A percentile compares a stretch with the other conserved stretches of the same genome.
Conservation (phyloP, 768 basidiomycete species). For the Rubroboletus pulcherrimus region DNA sequence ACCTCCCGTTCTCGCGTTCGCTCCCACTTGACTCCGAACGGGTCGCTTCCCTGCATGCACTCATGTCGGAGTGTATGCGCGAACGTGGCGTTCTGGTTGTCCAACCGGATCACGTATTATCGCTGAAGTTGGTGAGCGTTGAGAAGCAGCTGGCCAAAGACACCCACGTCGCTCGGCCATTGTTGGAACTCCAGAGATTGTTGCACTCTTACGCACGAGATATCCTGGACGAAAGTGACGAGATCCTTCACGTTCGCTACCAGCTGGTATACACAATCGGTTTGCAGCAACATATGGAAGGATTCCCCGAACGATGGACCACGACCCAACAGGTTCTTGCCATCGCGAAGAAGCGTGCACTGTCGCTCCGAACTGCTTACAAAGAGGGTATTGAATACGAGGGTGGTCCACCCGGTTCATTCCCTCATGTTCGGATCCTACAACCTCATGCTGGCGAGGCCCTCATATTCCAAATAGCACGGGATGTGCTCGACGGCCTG, state of each 20-base stretch:
- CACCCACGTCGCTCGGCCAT: neutral
- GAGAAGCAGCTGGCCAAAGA: slow-evolving; percentile 27
- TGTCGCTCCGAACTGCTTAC: neutral
- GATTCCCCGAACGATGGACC: slow-evolving; percentile 32
- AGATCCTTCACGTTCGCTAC: slow-evolving; percentile 28
- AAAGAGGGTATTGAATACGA: neutral
- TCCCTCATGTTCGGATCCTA: slow-evolving; percentile 19
- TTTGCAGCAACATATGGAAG: slow-evolving; percentile 22
- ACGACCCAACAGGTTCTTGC: slow-evolving; percentile 26
- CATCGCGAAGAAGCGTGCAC: slow-evolving; percentile 9
- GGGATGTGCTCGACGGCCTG: slow-evolving; percentile 1
- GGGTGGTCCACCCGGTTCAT: slow-evolving; percentile 1
- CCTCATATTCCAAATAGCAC: neutral
- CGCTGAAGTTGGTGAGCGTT: slow-evolving; percentile 42
- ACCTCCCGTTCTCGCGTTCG: slow-evolving; percentile 44
- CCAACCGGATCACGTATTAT: slow-evolving; percentile 52
- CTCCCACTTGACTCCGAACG: slow-evolving; percentile 15
- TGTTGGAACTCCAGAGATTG: slow-evolving; percentile 26
- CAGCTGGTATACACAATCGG: slow-evolving; percentile 35
- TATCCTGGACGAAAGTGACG: slow-evolving; percentile 25
- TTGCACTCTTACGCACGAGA: slow-evolving; percentile 17
- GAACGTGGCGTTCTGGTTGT: slow-evolving; percentile 40
- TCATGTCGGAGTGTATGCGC: slow-evolving; percentile 36
- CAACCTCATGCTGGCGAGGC: neutral
- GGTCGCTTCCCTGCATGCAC: slow-evolving; percentile 19